Conservation (phyloP, 2,329 filamentous ascomycete species). For the Cladophialophora bantiana region DNA sequence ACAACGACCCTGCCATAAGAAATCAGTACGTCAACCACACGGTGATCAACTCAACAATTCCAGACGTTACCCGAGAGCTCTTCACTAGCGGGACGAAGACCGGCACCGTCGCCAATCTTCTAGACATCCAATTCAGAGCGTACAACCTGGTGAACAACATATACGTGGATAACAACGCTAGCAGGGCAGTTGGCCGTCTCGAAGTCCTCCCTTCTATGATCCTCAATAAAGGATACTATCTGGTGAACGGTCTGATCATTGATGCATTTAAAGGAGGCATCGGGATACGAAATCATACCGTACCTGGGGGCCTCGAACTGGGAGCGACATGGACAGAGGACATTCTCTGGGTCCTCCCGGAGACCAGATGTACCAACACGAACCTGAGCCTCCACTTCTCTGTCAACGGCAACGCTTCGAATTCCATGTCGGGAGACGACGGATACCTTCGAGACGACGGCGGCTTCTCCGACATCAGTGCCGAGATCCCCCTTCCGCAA, state of each 20-base stretch:
- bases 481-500: not conserved
- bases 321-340: slow-evolving; percentile 57
- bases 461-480: slow-evolving; percentile 3
- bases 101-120: slow-evolving; percentile 49
- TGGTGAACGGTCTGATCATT: slow-evolving; percentile 49
- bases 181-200: not conserved
- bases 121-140: slow-evolving; percentile 50
- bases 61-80: not conserved
- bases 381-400: slow-evolving; percentile 42
- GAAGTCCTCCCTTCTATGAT: slow-evolving; percentile 35
- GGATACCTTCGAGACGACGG: slow-evolving; percentile 7
- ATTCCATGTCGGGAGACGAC: slow-evolving; percentile 7
- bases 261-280: slow-evolving; percentile 53
- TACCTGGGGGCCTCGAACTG: slow-evolving; percentile 43
- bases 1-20: slow-evolving; percentile 1
- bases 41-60: slow-evolving; percentile 26
- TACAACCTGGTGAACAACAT: slow-evolving; percentile 43
- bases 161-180: slow-evolving; percentile 28
- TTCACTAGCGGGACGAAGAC: not conserved
- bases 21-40: slow-evolving; percentile 4
- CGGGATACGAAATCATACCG: slow-evolving; percentile 56
- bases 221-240: slow-evolving; percentile 38
- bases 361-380: slow-evolving; percentile 54
- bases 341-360: slow-evolving; percentile 56
- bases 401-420: slow-evolving; percentile 40